Conservation (phyloP, 495 filamentous ascomycete species). For the Aspergillus cavernicola region DNA sequence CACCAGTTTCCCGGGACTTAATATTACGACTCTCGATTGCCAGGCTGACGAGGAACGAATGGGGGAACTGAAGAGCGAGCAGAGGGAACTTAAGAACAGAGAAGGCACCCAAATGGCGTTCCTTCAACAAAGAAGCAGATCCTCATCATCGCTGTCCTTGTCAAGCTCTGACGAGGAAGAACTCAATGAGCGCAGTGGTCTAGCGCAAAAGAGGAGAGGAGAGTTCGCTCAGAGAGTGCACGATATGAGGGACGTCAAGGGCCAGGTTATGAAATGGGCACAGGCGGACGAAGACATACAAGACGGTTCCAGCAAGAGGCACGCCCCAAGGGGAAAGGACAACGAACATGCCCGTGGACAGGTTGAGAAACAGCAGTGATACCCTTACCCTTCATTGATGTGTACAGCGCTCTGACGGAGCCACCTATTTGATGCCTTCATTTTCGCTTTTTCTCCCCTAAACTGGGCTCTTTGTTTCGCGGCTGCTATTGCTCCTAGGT, state of each 20-base stretch:
- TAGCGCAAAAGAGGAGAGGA: constrained; percentile 24
- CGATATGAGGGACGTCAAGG: constrained; percentile 41
- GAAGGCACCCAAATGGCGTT: constrained; percentile 60
- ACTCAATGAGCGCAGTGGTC: constrained; percentile 53
- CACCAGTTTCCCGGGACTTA: constrained; percentile 68
- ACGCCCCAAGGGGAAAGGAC: background rate
- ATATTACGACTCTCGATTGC: constrained; percentile 66
- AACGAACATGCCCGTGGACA: no score
- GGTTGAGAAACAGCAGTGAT: background rate
- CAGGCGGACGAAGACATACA: constrained; percentile 23
- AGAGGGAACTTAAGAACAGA: constrained; percentile 57
- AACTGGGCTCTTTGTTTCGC: background rate
- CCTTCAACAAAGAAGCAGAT: constrained; percentile 61
- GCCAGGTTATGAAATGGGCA: constrained; percentile 40
- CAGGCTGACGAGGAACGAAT: constrained; percentile 60
- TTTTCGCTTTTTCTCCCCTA: background rate
- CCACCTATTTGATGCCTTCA: background rate
- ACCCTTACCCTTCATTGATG: background rate
- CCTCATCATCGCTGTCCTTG: constrained; percentile 51
- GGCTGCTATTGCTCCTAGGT: background rate
- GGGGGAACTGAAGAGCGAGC: constrained; percentile 57
- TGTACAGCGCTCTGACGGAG: background rate
- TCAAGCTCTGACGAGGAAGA: constrained; percentile 75
- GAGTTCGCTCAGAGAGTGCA: constrained; percentile 31
- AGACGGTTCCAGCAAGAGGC: background rate